Evolutionary conservation across 257 asterid genomes (phyloP).

Genomic region (Paulownia fortunei): DNA sequence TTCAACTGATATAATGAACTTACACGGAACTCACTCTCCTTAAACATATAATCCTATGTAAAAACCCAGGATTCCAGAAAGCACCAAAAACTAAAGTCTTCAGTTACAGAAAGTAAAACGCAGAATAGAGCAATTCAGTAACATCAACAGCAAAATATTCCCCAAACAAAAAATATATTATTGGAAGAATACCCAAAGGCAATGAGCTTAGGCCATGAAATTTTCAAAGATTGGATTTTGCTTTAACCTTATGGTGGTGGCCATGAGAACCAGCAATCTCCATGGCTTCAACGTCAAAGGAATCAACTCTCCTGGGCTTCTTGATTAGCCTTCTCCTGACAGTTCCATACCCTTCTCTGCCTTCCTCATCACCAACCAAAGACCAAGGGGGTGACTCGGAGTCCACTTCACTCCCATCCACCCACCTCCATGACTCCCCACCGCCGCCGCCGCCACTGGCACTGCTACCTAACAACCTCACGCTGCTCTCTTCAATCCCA

Average conservation of each 20-base stretch:
- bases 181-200: background rate
- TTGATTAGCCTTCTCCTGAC: slow-evolving; percentile 77
- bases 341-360: slow-evolving; percentile 63
- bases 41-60: background rate
- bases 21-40: no score
- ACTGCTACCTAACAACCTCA: slow-evolving; percentile 54
- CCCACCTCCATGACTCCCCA: slow-evolving; percentile 79
- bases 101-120: slow-evolving; percentile 2
- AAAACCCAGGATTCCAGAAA: background rate
- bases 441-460: slow-evolving; percentile 48
- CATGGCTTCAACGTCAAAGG: slow-evolving; percentile 95
- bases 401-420: slow-evolving; percentile 95
- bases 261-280: slow-evolving; percentile 63
- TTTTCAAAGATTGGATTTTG: slow-evolving; percentile 2
- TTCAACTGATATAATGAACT: no score
- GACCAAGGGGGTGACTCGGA: slow-evolving; percentile 69
- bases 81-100: background rate
- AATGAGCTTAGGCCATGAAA: background rate
- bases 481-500: slow-evolving; percentile 71
- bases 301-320: slow-evolving; percentile 81
- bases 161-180: background rate
- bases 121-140: background rate
- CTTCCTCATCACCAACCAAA: slow-evolving; percentile 46
- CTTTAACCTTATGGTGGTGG: slow-evolving; percentile 68
- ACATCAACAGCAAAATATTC: background rate